Evolutionary conservation across 345 rosid genomes (phyloP), one percentile per base, ranked within the genome.

Genomic region (Tarenaya hassleriana): DNA sequence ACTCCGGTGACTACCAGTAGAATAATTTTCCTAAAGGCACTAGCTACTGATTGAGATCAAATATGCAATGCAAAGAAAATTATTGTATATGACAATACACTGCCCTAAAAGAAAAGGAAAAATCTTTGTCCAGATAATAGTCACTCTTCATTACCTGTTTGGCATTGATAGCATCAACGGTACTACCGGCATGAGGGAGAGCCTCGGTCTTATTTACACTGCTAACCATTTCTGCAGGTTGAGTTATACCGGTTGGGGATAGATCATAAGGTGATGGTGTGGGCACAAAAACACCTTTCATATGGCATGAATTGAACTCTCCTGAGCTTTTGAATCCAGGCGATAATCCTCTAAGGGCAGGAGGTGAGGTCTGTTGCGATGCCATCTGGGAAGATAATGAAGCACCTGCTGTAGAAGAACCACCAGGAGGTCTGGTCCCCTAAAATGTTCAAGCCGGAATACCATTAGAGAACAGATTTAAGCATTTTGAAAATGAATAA

Each of bases 211-310:
- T 85, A 58, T 75, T 83, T 41, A 67, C 74, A 69, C 75, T 82
- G 54, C 78, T 80, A 53, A 74, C 66, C 63, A 79, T 61, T 34
- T 72, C 80, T 47, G 84, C 61, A 68, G 73, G 73, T 61, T 79
- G 92, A 49, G 77, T 35, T 15, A 33, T 77, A 60, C 55, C 64
- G 58, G 56, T 62, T 45, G 73, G 54, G 48, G 79, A 67, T 35
- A 73, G 45, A 73, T 83, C 92, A 70, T 76, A 84, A 39, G 82
- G 77, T 34, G 86, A 74, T 34, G 87, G 60, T 48, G 61, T 68
- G 19, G 94, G 94, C 63, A 72, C 43, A 62, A 80, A 86, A 69
- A 83, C 81, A 69, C 94, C 84, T 78, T 86, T 88, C 82, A 76
- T 68, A 44, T 64, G 81, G 63, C 79, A 66, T 51, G 94, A 54